phyloP scores from a whole-genome alignment of 2,329 filamentous ascomycete species.

The Xylaria multiplex region DNA sequence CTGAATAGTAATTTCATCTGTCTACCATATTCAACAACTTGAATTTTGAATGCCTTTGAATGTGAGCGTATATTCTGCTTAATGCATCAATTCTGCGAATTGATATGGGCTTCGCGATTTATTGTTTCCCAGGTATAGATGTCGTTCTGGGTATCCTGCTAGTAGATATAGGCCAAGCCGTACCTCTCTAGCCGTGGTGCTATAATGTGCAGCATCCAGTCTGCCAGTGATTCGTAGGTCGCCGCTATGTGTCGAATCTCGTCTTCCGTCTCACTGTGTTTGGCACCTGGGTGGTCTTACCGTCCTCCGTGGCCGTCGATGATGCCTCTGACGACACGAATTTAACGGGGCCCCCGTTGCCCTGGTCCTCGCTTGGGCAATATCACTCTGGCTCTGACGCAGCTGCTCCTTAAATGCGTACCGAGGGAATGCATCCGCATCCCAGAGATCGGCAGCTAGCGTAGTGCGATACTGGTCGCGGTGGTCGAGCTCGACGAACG shows the following conservation, averaged over 20 bases:
- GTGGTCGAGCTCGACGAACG: slow-evolving; percentile 67
- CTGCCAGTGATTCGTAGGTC: neutral
- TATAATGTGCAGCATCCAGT: neutral
- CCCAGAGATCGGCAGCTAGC: slow-evolving; percentile 65
- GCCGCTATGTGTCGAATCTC: slow-evolving; percentile 43
- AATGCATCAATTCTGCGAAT: neutral
- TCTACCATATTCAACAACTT: slow-evolving; percentile 14
- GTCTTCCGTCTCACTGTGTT: slow-evolving; percentile 49
- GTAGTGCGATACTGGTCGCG: slow-evolving; percentile 74
- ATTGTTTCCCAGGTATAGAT: neutral
- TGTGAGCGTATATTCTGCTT: neutral
- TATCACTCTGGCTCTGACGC: slow-evolving; percentile 59
- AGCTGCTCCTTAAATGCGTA: slow-evolving; percentile 64
- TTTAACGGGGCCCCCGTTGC: slow-evolving; percentile 57
- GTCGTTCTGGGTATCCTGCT: neutral
- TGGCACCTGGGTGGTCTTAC: slow-evolving; percentile 11
- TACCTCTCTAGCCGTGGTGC: neutral
- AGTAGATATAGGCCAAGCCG: neutral
- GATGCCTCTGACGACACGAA: slow-evolving; percentile 56
- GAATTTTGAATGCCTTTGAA: neutral
- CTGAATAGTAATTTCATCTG: slow-evolving; percentile 31
- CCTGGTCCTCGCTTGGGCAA: slow-evolving; percentile 58
- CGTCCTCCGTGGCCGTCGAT: slow-evolving; percentile 45
- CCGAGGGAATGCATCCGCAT: slow-evolving; percentile 65
- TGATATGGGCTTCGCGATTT: neutral